phyloP scores from a whole-genome alignment of 768 basidiomycete genomes.

The Calocybe indica region DNA sequence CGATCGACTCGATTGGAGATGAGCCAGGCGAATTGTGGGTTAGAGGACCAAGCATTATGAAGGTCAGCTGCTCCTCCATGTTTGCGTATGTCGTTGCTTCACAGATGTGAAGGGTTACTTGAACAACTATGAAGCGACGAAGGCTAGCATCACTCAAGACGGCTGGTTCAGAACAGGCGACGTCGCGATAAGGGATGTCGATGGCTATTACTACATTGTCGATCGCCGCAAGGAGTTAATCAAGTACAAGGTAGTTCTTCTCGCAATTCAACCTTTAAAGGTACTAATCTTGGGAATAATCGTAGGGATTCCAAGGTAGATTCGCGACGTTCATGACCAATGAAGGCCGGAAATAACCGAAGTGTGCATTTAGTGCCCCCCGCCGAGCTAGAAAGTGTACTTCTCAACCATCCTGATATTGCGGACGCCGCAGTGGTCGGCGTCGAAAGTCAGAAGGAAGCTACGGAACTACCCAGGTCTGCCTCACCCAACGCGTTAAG shows the following conservation, averaged over 20 bases:
- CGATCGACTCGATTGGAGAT: constrained; percentile 43
- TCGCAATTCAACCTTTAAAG: background rate
- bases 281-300: background rate
- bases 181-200: constrained; percentile 56
- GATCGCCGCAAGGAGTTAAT: constrained; percentile 73
- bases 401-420: constrained; percentile 70
- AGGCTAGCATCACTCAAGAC: constrained; percentile 59
- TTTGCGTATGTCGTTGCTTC: background rate
- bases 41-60: constrained; percentile 75
- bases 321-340: too few species aligned
- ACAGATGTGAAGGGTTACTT: constrained; percentile 54
- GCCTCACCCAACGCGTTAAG: constrained; percentile 1
- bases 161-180: constrained; percentile 92
- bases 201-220: constrained; percentile 73
- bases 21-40: constrained; percentile 80
- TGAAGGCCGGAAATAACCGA: too few species aligned
- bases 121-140: constrained; percentile 66
- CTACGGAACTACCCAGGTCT: constrained; percentile 78
- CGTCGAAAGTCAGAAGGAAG: constrained; percentile 55
- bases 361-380: constrained; percentile 55
- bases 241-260: constrained; percentile 55
- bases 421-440: constrained; percentile 83
- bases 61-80: constrained; percentile 29
- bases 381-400: constrained; percentile 75
- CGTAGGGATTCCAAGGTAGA: constrained; percentile 70